A percentile compares a stretch with the other conserved stretches of the same genome.
Conservation (phyloP, 2,329 filamentous ascomycete genomes). For the Scedosporium aurantiacum region DNA sequence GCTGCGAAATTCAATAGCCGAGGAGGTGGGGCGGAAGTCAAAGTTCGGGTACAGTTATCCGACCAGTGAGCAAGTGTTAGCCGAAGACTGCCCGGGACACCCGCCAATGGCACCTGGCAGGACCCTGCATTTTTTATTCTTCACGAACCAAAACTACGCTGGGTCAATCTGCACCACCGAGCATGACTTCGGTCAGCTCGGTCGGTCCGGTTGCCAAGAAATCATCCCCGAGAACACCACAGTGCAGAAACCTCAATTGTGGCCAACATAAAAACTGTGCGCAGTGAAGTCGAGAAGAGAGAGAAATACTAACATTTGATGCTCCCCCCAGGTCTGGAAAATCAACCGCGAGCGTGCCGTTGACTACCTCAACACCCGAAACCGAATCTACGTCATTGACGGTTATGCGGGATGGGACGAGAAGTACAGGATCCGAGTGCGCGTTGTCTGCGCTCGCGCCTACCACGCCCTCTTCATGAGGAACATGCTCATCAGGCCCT, state of each 20-base stretch:
- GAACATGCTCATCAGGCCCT: constrained; percentile 98
- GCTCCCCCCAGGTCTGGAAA: constrained; percentile 71
- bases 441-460: constrained; percentile 94
- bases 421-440: constrained; percentile 94
- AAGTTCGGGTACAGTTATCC: not conserved
- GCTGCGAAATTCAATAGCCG: not conserved
- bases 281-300: not conserved
- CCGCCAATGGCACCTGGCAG: not conserved
- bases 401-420: constrained; percentile 97
- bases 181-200: not conserved
- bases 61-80: constrained; percentile 1
- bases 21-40: not conserved
- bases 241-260: too few relatives aligned
- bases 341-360: constrained; percentile 98
- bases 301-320: constrained; percentile 18
- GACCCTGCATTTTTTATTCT: not conserved
- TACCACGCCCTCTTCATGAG: constrained; percentile 99
- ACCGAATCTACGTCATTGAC: constrained; percentile 97
- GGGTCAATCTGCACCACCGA: not conserved
- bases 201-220: not conserved
- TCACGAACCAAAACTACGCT: not conserved
- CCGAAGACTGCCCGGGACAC: constrained; percentile 1
- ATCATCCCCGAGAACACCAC: not conserved
- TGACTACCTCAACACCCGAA: constrained; percentile 98
- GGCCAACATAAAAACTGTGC: too few relatives aligned